These are phyloP conservation scores for Hanseniaspora osmophila DNA, from an alignment of 805 yeast genomes.

Conservation along the genomic window DNA sequence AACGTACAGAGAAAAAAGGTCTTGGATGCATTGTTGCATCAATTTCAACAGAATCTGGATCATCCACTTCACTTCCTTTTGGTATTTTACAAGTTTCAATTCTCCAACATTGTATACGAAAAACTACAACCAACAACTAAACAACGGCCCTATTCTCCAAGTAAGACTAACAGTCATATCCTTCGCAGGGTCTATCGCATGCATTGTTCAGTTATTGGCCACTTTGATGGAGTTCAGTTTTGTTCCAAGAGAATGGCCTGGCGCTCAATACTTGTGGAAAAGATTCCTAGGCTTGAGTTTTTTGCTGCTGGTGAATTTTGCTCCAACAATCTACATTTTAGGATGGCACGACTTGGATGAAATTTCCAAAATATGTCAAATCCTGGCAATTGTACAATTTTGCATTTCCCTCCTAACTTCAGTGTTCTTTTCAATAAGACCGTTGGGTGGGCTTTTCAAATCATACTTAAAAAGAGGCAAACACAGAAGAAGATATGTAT, in stretches of 20 bases:
- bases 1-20: conserved; percentile 60
- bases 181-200: conserved; percentile 51
- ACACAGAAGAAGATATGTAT: conserved; percentile 29
- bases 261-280: conserved; percentile 43
- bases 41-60: conserved; percentile 75
- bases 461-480: conserved; percentile 23
- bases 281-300: conserved; percentile 31
- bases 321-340: conserved; percentile 43
- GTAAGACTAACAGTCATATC: conserved; percentile 45
- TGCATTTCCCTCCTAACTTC: conserved; percentile 40
- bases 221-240: conserved; percentile 42
- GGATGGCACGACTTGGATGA: conserved; percentile 19
- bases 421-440: conserved; percentile 44
- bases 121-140: conserved; percentile 35
- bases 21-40: conserved; percentile 61
- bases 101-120: conserved; percentile 53
- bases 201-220: conserved; percentile 41
- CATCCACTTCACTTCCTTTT: conserved; percentile 56
- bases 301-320: conserved; percentile 30
- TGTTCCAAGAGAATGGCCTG: conserved; percentile 63
- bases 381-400: conserved; percentile 42
- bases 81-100: conserved; percentile 63
- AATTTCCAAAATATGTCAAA: conserved; percentile 22
- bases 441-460: conserved; percentile 43
- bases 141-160: conserved; percentile 49